Conservation (phyloP, 2,329 filamentous ascomycete genomes). For the Rugonectria rugulosa region DNA sequence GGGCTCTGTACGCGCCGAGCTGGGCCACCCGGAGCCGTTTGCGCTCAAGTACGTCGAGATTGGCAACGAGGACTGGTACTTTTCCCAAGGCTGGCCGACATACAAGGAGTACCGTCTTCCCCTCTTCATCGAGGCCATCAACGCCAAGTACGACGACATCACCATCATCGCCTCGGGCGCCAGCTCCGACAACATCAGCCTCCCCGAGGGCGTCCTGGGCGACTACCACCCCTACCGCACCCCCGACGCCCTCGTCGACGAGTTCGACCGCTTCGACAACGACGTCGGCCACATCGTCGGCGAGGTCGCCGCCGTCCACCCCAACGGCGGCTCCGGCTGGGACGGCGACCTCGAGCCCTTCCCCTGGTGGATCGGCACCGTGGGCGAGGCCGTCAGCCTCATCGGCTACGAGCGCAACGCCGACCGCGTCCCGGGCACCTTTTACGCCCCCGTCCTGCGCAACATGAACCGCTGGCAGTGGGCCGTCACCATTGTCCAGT, state of each 20-base stretch:
- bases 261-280: slow-evolving; percentile 64
- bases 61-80: slow-evolving; percentile 73
- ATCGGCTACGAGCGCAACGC: slow-evolving; percentile 71
- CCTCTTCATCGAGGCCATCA: slow-evolving; percentile 67
- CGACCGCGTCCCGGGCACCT: slow-evolving; percentile 62
- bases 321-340: slow-evolving; percentile 60
- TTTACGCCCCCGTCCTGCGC: slow-evolving; percentile 59
- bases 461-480: slow-evolving; percentile 60
- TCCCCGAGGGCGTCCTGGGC: slow-evolving; percentile 52
- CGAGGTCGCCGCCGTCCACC: slow-evolving; percentile 60
- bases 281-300: slow-evolving; percentile 50
- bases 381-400: slow-evolving; percentile 71
- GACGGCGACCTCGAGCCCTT: slow-evolving; percentile 53
- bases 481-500: slow-evolving; percentile 59
- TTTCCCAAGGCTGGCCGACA: slow-evolving; percentile 53
- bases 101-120: slow-evolving; percentile 65
- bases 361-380: slow-evolving; percentile 66
- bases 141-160: slow-evolving; percentile 62
- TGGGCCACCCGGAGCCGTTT: slow-evolving; percentile 70
- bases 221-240: slow-evolving; percentile 62
- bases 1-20: slow-evolving; percentile 63
- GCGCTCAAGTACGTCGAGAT: slow-evolving; percentile 68
- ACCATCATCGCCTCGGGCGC: slow-evolving; percentile 61
- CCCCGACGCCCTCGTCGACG: slow-evolving; percentile 58
- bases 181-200: slow-evolving; percentile 50